Conservation (phyloP, 495 filamentous ascomycete genomes). For the Aspergillus bertholletiae region DNA sequence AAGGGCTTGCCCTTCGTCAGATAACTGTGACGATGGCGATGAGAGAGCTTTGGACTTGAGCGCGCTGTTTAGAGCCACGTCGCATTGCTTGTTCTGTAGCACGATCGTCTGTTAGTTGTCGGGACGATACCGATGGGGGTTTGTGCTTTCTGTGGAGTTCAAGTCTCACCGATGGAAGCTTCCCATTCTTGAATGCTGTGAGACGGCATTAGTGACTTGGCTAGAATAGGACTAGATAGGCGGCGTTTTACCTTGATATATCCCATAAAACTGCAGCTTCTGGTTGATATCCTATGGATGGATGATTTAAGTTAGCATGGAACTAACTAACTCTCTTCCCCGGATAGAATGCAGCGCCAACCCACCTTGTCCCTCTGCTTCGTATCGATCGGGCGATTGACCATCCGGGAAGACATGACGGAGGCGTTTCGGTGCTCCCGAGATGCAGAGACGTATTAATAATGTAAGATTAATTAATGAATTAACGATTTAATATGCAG, state of each 20-base stretch:
- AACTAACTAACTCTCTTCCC: not conserved
- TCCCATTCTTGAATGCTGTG: constrained; percentile 81
- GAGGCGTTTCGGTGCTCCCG: constrained; percentile 3
- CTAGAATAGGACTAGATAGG: not conserved
- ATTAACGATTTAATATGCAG: not conserved
- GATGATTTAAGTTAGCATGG: constrained; percentile 15
- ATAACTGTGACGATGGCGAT: constrained; percentile 74
- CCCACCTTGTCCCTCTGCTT: constrained; percentile 55
- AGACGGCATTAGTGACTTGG: not conserved
- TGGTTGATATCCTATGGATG: constrained; percentile 70
- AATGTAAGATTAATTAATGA: not conserved
- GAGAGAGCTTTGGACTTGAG: constrained; percentile 62
- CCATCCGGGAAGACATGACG: constrained; percentile 42
- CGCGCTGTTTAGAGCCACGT: constrained; percentile 85
- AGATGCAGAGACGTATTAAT: too few relatives aligned
- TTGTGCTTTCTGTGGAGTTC: too few relatives aligned
- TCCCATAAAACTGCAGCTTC: constrained; percentile 94
- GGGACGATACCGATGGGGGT: too few relatives aligned
- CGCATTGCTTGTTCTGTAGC: constrained; percentile 83
- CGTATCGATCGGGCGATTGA: constrained; percentile 63
- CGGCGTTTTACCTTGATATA: constrained; percentile 60
- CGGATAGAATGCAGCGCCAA: not conserved
- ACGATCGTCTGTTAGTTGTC: not conserved
- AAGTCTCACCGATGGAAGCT: constrained; percentile 79
- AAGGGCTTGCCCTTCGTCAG: constrained; percentile 72